A percentile compares a stretch with the other conserved stretches of the same genome.
Evolutionary conservation across 768 basidiomycete species (phyloP).

Genomic region (Psilocybe cubensis): DNA sequence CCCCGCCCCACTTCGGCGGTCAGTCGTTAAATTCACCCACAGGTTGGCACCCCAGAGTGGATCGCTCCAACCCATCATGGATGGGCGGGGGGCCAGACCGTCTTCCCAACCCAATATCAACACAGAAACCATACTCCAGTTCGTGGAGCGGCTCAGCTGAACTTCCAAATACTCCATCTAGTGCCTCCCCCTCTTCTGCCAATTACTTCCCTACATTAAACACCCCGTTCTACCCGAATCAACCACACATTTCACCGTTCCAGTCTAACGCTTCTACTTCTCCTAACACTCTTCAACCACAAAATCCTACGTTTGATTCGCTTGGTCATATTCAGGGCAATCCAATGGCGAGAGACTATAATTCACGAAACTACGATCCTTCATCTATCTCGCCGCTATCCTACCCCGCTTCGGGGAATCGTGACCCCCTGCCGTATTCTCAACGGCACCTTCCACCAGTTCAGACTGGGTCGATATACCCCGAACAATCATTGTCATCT

Average conservation of each 20-base stretch:
- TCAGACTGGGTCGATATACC: conserved; percentile 28
- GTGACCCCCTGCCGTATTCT: conserved; percentile 26
- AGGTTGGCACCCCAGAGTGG: conserved; percentile 22
- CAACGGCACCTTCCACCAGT: conserved; percentile 31
- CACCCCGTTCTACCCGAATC: conserved; percentile 57
- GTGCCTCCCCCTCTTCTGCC: conserved; percentile 18
- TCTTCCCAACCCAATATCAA: conserved; percentile 5
- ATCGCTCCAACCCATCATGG: conserved; percentile 16
- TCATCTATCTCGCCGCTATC: conserved; percentile 17
- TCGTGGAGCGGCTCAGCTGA: conserved; percentile 21
- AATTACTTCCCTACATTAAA: conserved; percentile 57
- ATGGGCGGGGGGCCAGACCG: conserved; percentile 20
- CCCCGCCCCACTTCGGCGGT: conserved; percentile 21
- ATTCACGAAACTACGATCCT: conserved; percentile 16
- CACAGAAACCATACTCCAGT: conserved; percentile 20
- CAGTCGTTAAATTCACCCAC: conserved; percentile 15
- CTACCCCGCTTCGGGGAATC: conserved; percentile 15
- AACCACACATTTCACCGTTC: conserved; percentile 33
- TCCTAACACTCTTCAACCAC: conserved; percentile 11
- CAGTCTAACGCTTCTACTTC: conserved; percentile 25
- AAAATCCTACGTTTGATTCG: conserved; percentile 15
- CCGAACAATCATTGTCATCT: conserved; percentile 23
- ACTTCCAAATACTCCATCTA: conserved; percentile 11
- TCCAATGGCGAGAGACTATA: conserved; percentile 19
- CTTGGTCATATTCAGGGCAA: conserved; percentile 17